Evolutionary conservation across 192 early-diverging fungal species (phyloP).

Genomic region (Radiomyces spectabilis): DNA sequence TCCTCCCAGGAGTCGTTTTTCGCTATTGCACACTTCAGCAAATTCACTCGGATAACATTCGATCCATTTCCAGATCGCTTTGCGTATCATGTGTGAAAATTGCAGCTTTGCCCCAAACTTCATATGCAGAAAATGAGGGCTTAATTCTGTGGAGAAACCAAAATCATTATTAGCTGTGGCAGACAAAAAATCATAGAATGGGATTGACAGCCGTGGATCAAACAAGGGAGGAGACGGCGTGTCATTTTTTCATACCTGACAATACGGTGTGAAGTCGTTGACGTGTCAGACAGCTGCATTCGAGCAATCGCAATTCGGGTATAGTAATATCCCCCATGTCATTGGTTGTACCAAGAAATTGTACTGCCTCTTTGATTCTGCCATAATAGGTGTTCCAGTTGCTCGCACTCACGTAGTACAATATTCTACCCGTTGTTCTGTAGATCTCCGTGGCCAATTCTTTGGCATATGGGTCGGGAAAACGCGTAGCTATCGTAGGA

Average conservation of each 20-base stretch:
- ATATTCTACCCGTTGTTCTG: constrained; percentile 68
- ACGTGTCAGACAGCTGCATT: constrained; percentile 14
- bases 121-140: constrained; percentile 47
- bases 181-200: neutral
- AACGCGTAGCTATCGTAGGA: neutral
- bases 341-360: constrained; percentile 3
- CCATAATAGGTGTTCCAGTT: constrained; percentile 82
- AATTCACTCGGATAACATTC: constrained; percentile 75
- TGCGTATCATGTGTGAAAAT: constrained; percentile 65
- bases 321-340: constrained; percentile 6
- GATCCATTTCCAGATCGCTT: constrained; percentile 90
- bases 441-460: constrained; percentile 63
- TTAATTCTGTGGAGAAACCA: constrained; percentile 27
- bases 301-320: constrained; percentile 5
- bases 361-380: constrained; percentile 44
- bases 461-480: neutral
- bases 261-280: constrained; percentile 48
- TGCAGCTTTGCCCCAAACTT: constrained; percentile 60
- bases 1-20: constrained; percentile 39
- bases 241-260: constrained; percentile 51
- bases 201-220: too few species aligned
- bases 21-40: constrained; percentile 56
- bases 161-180: neutral
- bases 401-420: constrained; percentile 83
- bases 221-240: too few species aligned